Evolutionary conservation across 1,284 basidiomycete genomes (phyloP).

Genomic region (Trichosporon coremiiforme): DNA sequence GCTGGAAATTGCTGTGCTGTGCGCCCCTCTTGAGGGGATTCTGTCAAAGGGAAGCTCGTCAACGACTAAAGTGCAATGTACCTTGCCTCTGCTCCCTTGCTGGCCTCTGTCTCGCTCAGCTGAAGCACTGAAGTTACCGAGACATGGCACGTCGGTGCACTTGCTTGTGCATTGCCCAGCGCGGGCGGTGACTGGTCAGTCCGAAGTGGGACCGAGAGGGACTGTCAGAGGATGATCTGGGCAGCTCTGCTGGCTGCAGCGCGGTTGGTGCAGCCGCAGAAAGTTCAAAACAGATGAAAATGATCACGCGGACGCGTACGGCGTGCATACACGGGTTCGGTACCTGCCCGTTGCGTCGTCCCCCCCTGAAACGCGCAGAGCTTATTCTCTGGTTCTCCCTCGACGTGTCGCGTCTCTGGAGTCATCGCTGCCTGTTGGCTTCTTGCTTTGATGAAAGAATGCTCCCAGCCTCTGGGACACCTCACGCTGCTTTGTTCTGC

Average conservation of each 20-base stretch:
- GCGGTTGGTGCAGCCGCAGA: background rate
- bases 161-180: no score
- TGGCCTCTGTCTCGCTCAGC: background rate
- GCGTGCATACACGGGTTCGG: background rate
- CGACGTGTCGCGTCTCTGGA: no score
- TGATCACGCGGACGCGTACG: constrained; percentile 3
- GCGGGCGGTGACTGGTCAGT: background rate
- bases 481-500: background rate
- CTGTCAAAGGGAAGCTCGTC: background rate
- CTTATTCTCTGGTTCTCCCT: background rate
- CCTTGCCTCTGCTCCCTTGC: background rate
- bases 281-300: constrained; percentile 2
- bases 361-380: constrained; percentile 1
- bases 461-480: background rate
- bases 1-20: no score
- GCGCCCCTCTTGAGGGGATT: no score
- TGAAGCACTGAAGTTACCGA: background rate
- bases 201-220: background rate
- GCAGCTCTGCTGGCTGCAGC: background rate
- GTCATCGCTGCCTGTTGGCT: background rate
- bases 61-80: constrained; percentile 3
- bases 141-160: background rate
- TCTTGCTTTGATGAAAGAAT: constrained; percentile 1
- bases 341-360: no score
- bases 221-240: background rate